These are phyloP conservation scores for Puccinia brachypodii DNA, from an alignment of 1,284 basidiomycete species.

Conservation along the genomic window DNA sequence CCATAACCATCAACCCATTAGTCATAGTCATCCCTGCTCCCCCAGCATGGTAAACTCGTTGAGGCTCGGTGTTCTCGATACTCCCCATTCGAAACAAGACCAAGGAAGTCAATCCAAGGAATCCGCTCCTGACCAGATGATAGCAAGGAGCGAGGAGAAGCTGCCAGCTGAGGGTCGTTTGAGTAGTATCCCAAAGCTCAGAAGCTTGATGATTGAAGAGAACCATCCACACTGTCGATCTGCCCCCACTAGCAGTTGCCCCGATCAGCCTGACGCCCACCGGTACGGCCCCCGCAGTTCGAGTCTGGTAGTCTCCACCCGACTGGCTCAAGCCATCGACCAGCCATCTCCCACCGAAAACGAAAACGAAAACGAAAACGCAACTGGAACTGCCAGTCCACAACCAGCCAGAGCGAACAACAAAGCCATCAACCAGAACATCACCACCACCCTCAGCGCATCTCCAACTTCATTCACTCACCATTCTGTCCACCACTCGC, in stretches of 20 bases:
- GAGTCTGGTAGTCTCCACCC: not conserved
- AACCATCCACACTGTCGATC: not conserved
- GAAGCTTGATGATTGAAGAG: not conserved
- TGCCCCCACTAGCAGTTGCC: not conserved
- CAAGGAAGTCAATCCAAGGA: too few relatives aligned
- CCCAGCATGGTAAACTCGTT: too few relatives aligned
- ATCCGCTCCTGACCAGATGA: too few relatives aligned
- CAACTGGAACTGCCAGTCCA: not conserved
- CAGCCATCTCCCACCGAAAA: not conserved
- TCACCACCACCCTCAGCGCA: not conserved
- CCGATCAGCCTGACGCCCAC: not conserved
- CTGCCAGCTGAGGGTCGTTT: too few relatives aligned
- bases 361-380: not conserved
- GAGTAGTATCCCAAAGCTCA: not conserved
- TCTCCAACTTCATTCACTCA: conserved; percentile 6
- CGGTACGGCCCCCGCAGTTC: not conserved
- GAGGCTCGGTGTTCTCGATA: too few relatives aligned
- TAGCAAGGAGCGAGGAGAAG: too few relatives aligned
- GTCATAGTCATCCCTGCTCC: too few relatives aligned
- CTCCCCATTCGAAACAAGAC: too few relatives aligned
- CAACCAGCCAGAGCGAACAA: not conserved
- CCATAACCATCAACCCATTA: too few relatives aligned
- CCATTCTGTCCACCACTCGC: not conserved
- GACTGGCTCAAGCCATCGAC: not conserved
- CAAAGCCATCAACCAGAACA: not conserved